phyloP scores from a whole-genome alignment of 805 yeast genomes.

The Alloascoidea africana region DNA sequence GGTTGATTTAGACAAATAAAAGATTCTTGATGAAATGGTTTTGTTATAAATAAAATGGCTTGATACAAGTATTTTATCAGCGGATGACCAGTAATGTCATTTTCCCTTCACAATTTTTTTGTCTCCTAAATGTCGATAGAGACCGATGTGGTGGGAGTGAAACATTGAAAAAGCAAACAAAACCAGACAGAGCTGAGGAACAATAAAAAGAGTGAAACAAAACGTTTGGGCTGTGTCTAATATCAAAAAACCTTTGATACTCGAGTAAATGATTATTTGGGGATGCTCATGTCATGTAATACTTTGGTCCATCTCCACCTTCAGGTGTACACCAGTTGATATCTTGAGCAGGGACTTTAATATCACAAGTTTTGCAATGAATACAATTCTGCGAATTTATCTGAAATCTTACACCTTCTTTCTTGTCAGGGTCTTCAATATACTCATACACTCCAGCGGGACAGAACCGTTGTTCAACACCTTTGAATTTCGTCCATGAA shows the following conservation, averaged over 20 bases:
- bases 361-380: conserved; percentile 97
- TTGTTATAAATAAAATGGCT: no score
- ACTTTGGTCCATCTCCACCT: conserved; percentile 98
- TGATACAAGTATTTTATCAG: no score
- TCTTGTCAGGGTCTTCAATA: conserved; percentile 37
- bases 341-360: conserved; percentile 90
- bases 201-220: no score
- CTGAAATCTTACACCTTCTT: conserved; percentile 66
- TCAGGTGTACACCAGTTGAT: conserved; percentile 96
- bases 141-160: no score
- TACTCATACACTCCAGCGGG: conserved; percentile 99
- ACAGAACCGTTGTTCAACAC: conserved; percentile 85
- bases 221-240: no score
- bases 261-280: neutral
- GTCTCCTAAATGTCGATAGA: no score
- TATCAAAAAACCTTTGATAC: neutral
- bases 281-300: conserved; percentile 68
- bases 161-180: no score
- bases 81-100: no score
- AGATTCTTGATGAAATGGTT: no score
- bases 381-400: conserved; percentile 96
- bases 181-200: no score
- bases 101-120: no score
- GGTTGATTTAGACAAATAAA: no score
- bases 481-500: conserved; percentile 65